Evolutionary conservation across 768 basidiomycete genomes (phyloP), one percentile per base, ranked within the genome.

Genomic region (Lactarius deliciosus): DNA sequence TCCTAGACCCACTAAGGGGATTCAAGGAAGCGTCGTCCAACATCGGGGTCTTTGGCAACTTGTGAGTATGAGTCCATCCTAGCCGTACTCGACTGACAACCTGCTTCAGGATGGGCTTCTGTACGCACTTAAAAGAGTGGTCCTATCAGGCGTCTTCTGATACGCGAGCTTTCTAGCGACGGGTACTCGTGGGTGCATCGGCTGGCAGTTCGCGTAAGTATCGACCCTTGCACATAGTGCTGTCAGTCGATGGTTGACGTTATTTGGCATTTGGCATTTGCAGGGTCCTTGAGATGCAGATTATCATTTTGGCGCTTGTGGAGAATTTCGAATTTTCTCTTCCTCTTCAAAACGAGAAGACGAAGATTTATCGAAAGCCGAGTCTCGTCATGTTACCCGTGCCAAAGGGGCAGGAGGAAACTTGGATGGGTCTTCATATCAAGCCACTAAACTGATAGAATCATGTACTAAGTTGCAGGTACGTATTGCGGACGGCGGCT

Each of bases 261-360:
- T 18, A 28, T 38, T n/a, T n/a, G n/a, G n/a, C n/a, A n/a, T n/a
- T n/a, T n/a, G n/a, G n/a, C n/a, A n/a, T n/a, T 28, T 36, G 2
- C 18, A 64, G 64, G 0, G 58, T 64, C 22, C 47, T 64, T 57
- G 64, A 64, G 38, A 50, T 61, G 53, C 53, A 66, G 25, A 53
- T 43, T n/a, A 61, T 66, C 38, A 20, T 41, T 9, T 25, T 41
- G 5, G 22, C 22, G 30, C 65, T 61, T 16, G 13, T 53, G 0
- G 50, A 53, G 6, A 53, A 53, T 7, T 53, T 53, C 7, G 50
- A 53, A 25, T 25, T 53, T 25, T 53, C 22, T 0, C 50, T 53
- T 53, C 50, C 50, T 4, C 50, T 25, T 25, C 50, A 53, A 55
- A 30, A 15, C 22, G 55, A 66, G 36, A 61, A 56, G 30, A 45